These are phyloP conservation scores for Sisymbrium altissimum DNA, from an alignment of 345 rosid genomes.

Conservation along the genomic window DNA sequence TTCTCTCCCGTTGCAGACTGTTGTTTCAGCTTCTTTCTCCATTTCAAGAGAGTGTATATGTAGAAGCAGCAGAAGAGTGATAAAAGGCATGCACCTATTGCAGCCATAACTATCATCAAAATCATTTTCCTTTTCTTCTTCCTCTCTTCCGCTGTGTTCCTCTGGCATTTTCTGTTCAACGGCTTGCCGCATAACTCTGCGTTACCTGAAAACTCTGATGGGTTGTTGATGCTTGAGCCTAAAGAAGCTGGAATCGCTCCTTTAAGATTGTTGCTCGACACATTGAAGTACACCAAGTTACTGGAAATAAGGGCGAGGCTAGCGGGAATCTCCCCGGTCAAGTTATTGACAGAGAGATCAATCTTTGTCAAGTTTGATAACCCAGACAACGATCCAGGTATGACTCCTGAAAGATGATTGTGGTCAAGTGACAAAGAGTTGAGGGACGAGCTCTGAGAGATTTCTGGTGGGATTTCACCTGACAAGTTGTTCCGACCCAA, in stretches of 20 bases:
- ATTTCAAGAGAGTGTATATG: conserved; percentile 68
- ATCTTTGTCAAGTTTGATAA: conserved; percentile 54
- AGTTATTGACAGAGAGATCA: conserved; percentile 78
- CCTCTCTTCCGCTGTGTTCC: conserved; percentile 29
- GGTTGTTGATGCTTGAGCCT: conserved; percentile 56
- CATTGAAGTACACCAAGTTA: conserved; percentile 59
- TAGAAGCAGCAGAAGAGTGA: conserved; percentile 84
- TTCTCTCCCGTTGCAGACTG: conserved; percentile 68
- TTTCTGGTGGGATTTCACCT: conserved; percentile 59
- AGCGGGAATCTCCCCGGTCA: conserved; percentile 68
- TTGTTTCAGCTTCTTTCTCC: conserved; percentile 77
- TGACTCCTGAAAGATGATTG: conserved; percentile 68
- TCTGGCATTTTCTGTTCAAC: conserved; percentile 43
- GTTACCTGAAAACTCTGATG: conserved; percentile 60
- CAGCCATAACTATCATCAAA: conserved; percentile 55
- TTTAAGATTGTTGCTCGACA: conserved; percentile 64
- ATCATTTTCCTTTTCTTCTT: conserved; percentile 58
- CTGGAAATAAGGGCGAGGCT: conserved; percentile 41
- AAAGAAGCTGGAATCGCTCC: conserved; percentile 67
- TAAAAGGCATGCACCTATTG: conserved; percentile 52
- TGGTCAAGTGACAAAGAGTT: conserved; percentile 49
- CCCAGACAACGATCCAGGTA: conserved; percentile 57
- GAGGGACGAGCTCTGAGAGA: conserved; percentile 49
- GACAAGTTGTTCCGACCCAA: conserved; percentile 67
- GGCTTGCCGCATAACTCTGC: conserved; percentile 73